Conservation (phyloP, 305 asterid species). For the Petunia hybrid region DNA sequence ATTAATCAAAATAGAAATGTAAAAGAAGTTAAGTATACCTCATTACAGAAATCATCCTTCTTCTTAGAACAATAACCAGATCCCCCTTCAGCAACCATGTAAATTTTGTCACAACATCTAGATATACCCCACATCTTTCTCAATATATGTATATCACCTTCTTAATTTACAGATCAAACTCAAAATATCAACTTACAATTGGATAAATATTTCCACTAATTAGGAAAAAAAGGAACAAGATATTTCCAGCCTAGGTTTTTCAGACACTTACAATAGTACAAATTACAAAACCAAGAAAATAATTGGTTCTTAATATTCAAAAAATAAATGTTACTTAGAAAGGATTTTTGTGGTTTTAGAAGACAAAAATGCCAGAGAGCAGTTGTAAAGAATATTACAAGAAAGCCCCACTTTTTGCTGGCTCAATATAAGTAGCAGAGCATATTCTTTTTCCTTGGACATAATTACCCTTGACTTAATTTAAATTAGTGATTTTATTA, state of each 20-base stretch:
- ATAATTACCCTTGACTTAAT: background rate
- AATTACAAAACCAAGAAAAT: background rate
- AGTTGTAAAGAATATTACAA: conserved; percentile 55
- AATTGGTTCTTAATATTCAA: conserved; percentile 17
- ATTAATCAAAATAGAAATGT: background rate
- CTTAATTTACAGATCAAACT: conserved; percentile 39
- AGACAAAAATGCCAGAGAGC: conserved; percentile 28
- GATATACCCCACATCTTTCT: conserved; percentile 57
- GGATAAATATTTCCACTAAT: background rate
- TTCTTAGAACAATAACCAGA: conserved; percentile 77
- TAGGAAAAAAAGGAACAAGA: background rate
- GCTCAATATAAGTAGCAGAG: background rate
- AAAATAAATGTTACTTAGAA: background rate
- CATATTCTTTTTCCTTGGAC: background rate
- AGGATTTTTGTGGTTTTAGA: background rate
- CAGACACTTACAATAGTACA: background rate
- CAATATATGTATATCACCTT: background rate
- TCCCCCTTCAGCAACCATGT: conserved; percentile 76
- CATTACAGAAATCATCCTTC: conserved; percentile 64
- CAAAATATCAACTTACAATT: conserved; percentile 9
- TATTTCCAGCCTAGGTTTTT: background rate
- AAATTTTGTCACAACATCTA: conserved; percentile 70
- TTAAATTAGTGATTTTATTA: background rate
- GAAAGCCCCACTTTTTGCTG: conserved; percentile 46
- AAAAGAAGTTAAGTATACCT: conserved; percentile 43